phyloP scores from a whole-genome alignment of 2,329 filamentous ascomycete genomes.

The Rutstroemia sp. region DNA sequence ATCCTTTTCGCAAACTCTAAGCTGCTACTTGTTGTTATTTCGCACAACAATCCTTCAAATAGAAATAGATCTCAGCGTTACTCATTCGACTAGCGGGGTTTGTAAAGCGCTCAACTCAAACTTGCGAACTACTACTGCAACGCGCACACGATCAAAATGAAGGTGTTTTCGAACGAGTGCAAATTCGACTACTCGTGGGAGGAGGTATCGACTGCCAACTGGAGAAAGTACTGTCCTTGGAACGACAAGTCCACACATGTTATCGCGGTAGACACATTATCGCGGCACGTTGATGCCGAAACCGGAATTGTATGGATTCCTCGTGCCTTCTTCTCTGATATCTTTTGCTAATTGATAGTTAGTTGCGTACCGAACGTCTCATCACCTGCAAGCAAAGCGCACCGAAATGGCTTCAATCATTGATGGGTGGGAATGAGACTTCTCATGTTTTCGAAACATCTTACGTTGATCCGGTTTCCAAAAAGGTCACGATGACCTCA shows the following conservation, averaged over 20 bases:
- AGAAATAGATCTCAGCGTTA: not conserved
- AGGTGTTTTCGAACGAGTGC: conserved; percentile 85
- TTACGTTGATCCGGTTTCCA: conserved; percentile 76
- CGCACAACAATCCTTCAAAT: not conserved
- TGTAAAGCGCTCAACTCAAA: not conserved
- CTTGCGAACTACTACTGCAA: not conserved
- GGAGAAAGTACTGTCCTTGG: conserved; percentile 98
- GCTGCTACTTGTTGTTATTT: not conserved
- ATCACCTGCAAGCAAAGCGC: conserved; percentile 58
- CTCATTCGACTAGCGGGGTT: not conserved
- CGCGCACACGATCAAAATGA: conserved; percentile 53
- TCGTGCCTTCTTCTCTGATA: not conserved
- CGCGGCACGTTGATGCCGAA: conserved; percentile 54
- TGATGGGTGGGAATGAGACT: conserved; percentile 73
- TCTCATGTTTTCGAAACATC: conserved; percentile 92
- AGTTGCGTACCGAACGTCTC: conserved; percentile 65
- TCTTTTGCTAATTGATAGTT: conserved; percentile 13
- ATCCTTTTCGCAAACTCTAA: not conserved
- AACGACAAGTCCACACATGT: conserved; percentile 98
- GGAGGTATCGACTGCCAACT: conserved; percentile 94
- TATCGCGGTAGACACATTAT: conserved; percentile 87
- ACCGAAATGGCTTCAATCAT: conserved; percentile 70
- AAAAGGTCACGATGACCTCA: conserved; percentile 93
- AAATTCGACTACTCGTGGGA: conserved; percentile 99
- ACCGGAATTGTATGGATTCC: conserved; percentile 56